A percentile compares a stretch with the other conserved stretches of the same genome.
Evolutionary conservation across 108 stramenopile genomes (phyloP).

Genomic region (Aurantiochytrium sp.): DNA sequence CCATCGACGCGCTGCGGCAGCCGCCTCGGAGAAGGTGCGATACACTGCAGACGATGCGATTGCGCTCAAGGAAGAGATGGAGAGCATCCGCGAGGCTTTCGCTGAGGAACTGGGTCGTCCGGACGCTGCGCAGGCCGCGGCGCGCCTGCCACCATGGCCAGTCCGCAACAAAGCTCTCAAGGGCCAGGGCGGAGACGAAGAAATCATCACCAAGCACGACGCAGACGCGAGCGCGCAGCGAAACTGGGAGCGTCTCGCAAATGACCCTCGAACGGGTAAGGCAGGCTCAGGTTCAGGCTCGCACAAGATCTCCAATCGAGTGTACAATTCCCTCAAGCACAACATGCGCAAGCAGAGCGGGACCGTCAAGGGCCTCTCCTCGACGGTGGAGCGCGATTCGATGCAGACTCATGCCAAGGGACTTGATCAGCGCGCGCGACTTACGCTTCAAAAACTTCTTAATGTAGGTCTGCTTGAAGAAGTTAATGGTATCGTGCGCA

Average conservation of each 20-base stretch:
- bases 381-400: neutral
- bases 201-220: slow-evolving; percentile 15
- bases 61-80: neutral
- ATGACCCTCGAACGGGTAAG: neutral
- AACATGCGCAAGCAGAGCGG: neutral
- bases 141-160: neutral
- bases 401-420: slow-evolving; percentile 13
- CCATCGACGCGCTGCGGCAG: neutral
- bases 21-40: neutral
- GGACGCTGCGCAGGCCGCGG: neutral
- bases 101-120: neutral
- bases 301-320: neutral
- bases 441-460: slow-evolving; percentile 36
- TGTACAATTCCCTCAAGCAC: slow-evolving; percentile 14
- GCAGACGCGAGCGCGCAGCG: neutral
- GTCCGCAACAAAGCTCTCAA: slow-evolving; percentile 1
- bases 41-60: neutral
- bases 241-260: neutral
- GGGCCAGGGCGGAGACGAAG: slow-evolving; percentile 12
- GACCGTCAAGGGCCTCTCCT: neutral
- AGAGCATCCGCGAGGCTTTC: neutral
- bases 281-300: neutral
- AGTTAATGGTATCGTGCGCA: slow-evolving; percentile 40
- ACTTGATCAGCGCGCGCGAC: slow-evolving; percentile 35
- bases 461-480: slow-evolving; percentile 22